These are phyloP conservation scores for Tolypocladium tropicale DNA, from an alignment of 2,329 filamentous ascomycete genomes.

Conservation along the genomic window DNA sequence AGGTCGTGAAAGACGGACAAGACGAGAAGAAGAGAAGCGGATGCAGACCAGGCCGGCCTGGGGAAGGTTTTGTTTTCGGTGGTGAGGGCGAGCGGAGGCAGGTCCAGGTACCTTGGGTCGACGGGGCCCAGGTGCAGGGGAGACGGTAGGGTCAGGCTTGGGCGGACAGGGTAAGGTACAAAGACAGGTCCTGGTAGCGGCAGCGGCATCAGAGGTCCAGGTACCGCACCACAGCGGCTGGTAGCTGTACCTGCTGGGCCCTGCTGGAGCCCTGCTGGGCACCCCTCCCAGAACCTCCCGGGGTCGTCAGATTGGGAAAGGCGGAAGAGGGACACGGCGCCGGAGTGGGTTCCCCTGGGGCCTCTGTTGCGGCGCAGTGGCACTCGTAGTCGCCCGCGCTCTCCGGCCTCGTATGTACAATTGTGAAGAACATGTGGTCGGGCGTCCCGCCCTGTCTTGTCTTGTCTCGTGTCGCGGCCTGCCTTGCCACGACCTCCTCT, in stretches of 20 bases:
- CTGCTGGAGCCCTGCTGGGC: background rate
- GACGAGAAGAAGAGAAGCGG: slow-evolving; percentile 10
- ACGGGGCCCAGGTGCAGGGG: slow-evolving; percentile 17
- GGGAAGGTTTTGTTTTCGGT: slow-evolving; percentile 22
- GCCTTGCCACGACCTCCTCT: background rate
- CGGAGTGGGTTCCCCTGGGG: background rate
- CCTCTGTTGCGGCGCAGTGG: background rate
- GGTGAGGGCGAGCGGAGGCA: slow-evolving; percentile 18
- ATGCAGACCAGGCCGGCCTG: slow-evolving; percentile 9
- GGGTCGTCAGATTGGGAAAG: slow-evolving; percentile 5
- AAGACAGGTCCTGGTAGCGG: background rate
- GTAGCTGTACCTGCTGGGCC: background rate
- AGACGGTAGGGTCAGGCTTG: slow-evolving; percentile 16
- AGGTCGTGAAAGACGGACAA: slow-evolving; percentile 17
- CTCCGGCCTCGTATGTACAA: background rate
- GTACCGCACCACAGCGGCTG: background rate
- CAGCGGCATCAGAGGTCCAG: background rate
- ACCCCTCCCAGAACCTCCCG: background rate
- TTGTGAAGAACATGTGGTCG: background rate
- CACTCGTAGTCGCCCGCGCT: background rate
- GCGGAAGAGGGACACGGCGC: slow-evolving; percentile 1
- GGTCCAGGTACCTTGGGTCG: slow-evolving; percentile 6
- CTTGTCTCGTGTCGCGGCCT: background rate
- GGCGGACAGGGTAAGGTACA: background rate
- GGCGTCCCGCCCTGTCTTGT: slow-evolving; percentile 6